These are phyloP conservation scores for Rasamsonia emersonii DNA, from an alignment of 2,329 filamentous ascomycete genomes.

Conservation along the genomic window DNA sequence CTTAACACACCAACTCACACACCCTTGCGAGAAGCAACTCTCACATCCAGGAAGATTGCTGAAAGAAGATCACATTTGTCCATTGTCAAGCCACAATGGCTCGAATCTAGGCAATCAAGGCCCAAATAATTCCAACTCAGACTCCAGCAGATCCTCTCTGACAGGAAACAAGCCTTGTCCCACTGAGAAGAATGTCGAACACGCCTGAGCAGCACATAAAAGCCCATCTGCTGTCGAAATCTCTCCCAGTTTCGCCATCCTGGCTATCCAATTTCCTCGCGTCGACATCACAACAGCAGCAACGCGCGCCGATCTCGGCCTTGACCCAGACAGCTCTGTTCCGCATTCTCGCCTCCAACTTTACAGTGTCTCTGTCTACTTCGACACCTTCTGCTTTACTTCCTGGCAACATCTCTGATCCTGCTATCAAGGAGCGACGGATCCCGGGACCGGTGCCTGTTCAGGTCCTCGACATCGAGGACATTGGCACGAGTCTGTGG, in stretches of 20 bases:
- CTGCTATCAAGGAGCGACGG: slow-evolving; percentile 45
- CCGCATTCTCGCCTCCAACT: slow-evolving; percentile 69
- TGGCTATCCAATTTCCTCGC: slow-evolving; percentile 60
- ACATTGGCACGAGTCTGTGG: slow-evolving; percentile 72
- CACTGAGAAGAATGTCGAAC: slow-evolving; percentile 15
- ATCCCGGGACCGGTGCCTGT: slow-evolving; percentile 59
- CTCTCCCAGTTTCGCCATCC: slow-evolving; percentile 45
- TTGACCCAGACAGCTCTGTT: slow-evolving; percentile 72
- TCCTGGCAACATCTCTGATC: slow-evolving; percentile 50
- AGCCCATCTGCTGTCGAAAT: slow-evolving; percentile 49
- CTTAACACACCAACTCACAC: too few species aligned
- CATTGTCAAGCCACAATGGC: too few species aligned
- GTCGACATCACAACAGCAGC: slow-evolving; percentile 42
- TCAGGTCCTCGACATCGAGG: slow-evolving; percentile 80
- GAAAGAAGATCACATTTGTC: too few species aligned
- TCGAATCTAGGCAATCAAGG: too few species aligned
- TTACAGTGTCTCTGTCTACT: slow-evolving; percentile 53
- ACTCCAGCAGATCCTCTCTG: too few species aligned
- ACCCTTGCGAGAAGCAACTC: too few species aligned
- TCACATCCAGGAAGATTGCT: too few species aligned
- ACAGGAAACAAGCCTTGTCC: neutral
- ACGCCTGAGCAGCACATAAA: slow-evolving; percentile 29
- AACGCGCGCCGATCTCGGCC: slow-evolving; percentile 56
- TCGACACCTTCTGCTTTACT: slow-evolving; percentile 40
- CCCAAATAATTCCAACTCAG: too few species aligned